Percentiles rank a stretch among this genome's conserved stretches.
Conservation (phyloP, 148 eudicot genomes). For the Chenopodium quinoa region DNA sequence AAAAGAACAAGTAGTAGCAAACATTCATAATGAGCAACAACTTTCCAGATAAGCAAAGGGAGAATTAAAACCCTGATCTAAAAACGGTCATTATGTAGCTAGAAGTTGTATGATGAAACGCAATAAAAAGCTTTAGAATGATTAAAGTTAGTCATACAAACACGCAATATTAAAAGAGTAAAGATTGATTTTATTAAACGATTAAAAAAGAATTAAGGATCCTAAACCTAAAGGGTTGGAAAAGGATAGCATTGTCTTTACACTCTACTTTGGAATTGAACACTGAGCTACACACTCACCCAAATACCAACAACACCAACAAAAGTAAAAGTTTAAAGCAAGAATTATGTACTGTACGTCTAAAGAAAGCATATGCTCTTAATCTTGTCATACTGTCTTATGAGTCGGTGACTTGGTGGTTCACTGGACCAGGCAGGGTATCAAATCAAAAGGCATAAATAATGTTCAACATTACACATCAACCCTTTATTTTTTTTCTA, state of each 20-base stretch:
- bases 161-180: conserved; percentile 20
- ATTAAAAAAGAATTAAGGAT: conserved; percentile 6
- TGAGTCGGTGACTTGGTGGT: background rate
- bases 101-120: background rate
- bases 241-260: conserved; percentile 27
- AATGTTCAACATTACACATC: background rate
- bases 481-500: background rate
- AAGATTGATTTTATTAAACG: background rate
- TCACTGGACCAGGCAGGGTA: conserved; percentile 27
- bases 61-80: background rate
- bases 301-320: background rate
- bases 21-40: conserved; percentile 23
- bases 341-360: background rate
- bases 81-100: conserved; percentile 12
- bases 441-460: conserved; percentile 21
- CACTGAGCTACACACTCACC: background rate
- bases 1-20: conserved; percentile 13
- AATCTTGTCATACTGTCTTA: background rate
- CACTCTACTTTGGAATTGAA: conserved; percentile 2
- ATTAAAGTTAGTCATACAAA: conserved; percentile 18
- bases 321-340: background rate
- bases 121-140: conserved; percentile 21
- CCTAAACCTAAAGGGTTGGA: conserved; percentile 23
- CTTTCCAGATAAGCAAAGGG: conserved; percentile 35
- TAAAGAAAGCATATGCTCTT: conserved; percentile 15